phyloP scores from a whole-genome alignment of 2,329 filamentous ascomycete species.

The Scopulariopsis brevicaulis region DNA sequence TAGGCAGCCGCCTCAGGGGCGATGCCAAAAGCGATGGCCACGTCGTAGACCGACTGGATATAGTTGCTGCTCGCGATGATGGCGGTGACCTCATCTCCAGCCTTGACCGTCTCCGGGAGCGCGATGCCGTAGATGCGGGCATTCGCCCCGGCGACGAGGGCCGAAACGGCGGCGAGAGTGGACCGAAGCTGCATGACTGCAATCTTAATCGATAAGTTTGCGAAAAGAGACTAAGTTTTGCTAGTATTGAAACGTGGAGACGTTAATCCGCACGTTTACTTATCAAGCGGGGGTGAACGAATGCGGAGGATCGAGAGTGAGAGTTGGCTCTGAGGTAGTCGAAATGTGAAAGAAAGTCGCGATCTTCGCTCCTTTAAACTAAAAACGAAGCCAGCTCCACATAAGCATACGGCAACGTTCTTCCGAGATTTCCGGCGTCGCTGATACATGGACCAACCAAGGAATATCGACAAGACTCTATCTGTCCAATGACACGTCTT shows the following conservation, averaged over 20 bases:
- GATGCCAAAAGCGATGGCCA: slow-evolving; percentile 31
- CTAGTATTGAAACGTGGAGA: neutral
- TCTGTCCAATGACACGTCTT: neutral
- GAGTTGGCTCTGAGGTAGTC: neutral
- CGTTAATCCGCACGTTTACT: neutral
- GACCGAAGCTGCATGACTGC: neutral
- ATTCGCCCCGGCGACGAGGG: slow-evolving; percentile 14
- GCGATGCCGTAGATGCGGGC: slow-evolving; percentile 31
- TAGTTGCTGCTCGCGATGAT: slow-evolving; percentile 27
- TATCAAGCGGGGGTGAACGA: too few species aligned
- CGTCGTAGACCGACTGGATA: slow-evolving; percentile 30
- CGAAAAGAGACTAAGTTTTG: neutral
- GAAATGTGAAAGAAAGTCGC: neutral
- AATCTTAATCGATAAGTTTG: neutral
- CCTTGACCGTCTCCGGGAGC: slow-evolving; percentile 25
- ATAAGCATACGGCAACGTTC: neutral
- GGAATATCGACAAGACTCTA: neutral
- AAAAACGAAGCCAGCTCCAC: too few species aligned
- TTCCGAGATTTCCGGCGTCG: neutral
- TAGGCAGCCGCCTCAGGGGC: slow-evolving; percentile 11
- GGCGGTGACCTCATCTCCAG: slow-evolving; percentile 23
- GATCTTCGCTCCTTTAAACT: neutral
- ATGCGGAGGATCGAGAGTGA: too few species aligned
- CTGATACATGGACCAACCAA: neutral
- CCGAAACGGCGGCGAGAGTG: slow-evolving; percentile 9